A percentile compares a stretch with the other conserved stretches of the same genome.
Evolutionary conservation across 2,329 filamentous ascomycete species (phyloP).

Genomic region (Neofusicoccum ribis): DNA sequence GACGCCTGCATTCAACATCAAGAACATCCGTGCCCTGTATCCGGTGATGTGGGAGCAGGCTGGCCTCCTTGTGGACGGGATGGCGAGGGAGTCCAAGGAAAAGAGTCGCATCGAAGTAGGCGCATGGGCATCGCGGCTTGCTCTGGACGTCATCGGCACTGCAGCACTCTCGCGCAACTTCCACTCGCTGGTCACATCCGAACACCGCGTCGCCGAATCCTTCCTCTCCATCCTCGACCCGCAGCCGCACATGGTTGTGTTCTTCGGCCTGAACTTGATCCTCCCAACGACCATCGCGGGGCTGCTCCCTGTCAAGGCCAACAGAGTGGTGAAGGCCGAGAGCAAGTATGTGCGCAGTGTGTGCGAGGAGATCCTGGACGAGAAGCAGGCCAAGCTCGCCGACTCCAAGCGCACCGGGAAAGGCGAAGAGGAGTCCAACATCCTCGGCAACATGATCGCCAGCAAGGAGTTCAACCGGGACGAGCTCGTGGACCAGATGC

Average conservation of each 20-base stretch:
- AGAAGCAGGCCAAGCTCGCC: slow-evolving; percentile 39
- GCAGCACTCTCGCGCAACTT: slow-evolving; percentile 36
- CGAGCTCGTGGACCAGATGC: slow-evolving; percentile 48
- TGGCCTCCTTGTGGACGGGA: background rate
- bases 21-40: slow-evolving; percentile 77
- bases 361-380: slow-evolving; percentile 42
- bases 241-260: slow-evolving; percentile 19
- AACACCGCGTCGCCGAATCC: slow-evolving; percentile 32
- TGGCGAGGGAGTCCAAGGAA: slow-evolving; percentile 48
- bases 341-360: slow-evolving; percentile 36
- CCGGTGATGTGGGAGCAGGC: slow-evolving; percentile 66
- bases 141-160: slow-evolving; percentile 38
- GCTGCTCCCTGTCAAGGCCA: slow-evolving; percentile 46
- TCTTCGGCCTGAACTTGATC: slow-evolving; percentile 34
- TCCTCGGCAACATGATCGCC: slow-evolving; percentile 47
- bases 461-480: slow-evolving; percentile 46
- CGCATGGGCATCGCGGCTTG: slow-evolving; percentile 34
- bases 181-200: slow-evolving; percentile 31
- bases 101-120: slow-evolving; percentile 30
- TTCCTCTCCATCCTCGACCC: slow-evolving; percentile 40
- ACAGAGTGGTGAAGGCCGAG: slow-evolving; percentile 42
- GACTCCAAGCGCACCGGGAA: background rate
- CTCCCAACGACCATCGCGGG: slow-evolving; percentile 40
- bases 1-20: slow-evolving; percentile 74
- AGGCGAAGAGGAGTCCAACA: slow-evolving; percentile 28